phyloP scores from a whole-genome alignment of 768 basidiomycete species.

The Phylloporus arenicola region DNA sequence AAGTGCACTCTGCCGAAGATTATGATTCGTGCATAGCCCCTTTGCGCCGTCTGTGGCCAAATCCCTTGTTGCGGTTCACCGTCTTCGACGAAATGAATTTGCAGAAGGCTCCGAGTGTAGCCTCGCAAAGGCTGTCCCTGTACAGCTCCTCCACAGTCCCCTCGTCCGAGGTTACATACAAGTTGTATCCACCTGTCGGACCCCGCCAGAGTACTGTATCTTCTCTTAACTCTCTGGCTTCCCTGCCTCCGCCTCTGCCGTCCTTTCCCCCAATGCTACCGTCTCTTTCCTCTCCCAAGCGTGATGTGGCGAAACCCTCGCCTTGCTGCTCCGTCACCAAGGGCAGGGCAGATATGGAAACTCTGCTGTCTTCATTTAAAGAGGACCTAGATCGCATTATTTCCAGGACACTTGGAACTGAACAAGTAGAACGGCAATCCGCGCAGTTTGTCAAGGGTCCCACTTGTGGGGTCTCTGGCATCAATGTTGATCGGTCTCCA shows the following conservation, averaged over 20 bases:
- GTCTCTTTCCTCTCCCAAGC: neutral
- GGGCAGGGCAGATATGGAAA: conserved; percentile 45
- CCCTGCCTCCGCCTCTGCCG: conserved; percentile 9
- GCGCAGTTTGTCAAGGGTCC: neutral
- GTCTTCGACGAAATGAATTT: conserved; percentile 46
- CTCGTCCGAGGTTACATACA: neutral
- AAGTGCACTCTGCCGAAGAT: conserved; percentile 54
- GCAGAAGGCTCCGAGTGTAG: conserved; percentile 30
- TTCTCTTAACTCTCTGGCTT: neutral
- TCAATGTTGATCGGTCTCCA: neutral
- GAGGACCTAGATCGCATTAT: conserved; percentile 47
- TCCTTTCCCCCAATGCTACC: neutral
- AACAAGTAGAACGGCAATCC: neutral
- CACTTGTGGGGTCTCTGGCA: neutral
- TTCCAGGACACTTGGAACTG: conserved; percentile 30
- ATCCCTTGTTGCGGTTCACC: conserved; percentile 57
- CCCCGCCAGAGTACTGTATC: neutral
- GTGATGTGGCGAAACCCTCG: neutral
- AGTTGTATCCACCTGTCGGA: neutral
- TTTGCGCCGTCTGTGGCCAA: conserved; percentile 50
- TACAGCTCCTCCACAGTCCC: conserved; percentile 1
- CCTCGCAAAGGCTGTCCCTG: conserved; percentile 4
- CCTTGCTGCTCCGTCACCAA: conserved; percentile 42
- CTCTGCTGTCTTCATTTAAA: conserved; percentile 48
- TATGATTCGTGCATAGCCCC: conserved; percentile 48